Evolutionary conservation across 1,284 basidiomycete species (phyloP).

Genomic region (Porodaedalea pini): DNA sequence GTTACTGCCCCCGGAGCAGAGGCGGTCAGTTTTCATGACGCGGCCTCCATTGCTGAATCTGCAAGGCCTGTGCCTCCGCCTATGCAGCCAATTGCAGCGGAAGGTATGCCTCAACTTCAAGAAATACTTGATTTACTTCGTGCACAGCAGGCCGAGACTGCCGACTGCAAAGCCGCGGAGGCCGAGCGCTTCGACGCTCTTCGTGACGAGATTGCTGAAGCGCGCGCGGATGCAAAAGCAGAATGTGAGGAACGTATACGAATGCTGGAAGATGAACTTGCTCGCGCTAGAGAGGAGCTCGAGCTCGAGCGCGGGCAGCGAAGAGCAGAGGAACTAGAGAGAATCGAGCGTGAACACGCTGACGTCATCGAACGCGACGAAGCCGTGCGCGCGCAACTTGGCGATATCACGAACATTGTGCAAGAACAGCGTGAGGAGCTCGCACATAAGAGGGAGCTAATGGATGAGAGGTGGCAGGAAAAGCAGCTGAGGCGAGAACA

Average conservation of each 20-base stretch:
- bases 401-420: constrained; percentile 64
- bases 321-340: constrained; percentile 54
- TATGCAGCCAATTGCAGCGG: constrained; percentile 34
- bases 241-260: constrained; percentile 53
- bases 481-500: constrained; percentile 51
- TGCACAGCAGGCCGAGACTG: constrained; percentile 55
- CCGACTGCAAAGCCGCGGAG: constrained; percentile 49
- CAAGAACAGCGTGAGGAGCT: constrained; percentile 57
- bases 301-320: constrained; percentile 54
- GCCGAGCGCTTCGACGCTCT: constrained; percentile 46
- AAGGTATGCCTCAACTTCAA: constrained; percentile 46
- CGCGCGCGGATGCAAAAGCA: constrained; percentile 43
- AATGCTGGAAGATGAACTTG: constrained; percentile 61
- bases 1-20: neutral
- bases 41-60: constrained; percentile 3
- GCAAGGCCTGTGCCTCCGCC: constrained; percentile 13
- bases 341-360: constrained; percentile 51
- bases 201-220: constrained; percentile 38
- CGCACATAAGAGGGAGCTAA: constrained; percentile 50
- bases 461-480: constrained; percentile 55
- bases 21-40: neutral
- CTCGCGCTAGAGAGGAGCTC: constrained; percentile 49
- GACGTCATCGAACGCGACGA: constrained; percentile 58
- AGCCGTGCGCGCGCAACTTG: constrained; percentile 52
- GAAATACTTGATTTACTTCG: constrained; percentile 57